phyloP scores from a whole-genome alignment of 768 basidiomycete genomes.

The Leccinum longicurvipes region DNA sequence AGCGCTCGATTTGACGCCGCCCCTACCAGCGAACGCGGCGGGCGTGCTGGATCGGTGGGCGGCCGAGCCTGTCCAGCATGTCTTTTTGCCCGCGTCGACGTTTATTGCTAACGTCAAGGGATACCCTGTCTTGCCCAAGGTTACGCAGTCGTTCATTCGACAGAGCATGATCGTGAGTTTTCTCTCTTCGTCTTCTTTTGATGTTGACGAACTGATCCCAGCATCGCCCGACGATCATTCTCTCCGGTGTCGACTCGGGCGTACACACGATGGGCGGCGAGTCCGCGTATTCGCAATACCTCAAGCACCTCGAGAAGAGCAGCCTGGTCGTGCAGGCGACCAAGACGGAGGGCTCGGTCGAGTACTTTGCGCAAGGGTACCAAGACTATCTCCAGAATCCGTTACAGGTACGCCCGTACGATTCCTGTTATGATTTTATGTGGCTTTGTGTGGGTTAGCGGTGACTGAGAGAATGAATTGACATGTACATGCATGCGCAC shows the following conservation, averaged over 20 bases:
- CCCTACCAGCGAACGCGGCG: slow-evolving; percentile 73
- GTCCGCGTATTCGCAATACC: slow-evolving; percentile 85
- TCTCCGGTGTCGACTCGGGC: slow-evolving; percentile 62
- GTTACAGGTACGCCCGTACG: slow-evolving; percentile 58
- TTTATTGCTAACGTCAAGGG: slow-evolving; percentile 97
- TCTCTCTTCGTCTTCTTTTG: slow-evolving; percentile 14
- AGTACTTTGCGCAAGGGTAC: slow-evolving; percentile 89
- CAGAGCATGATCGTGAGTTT: slow-evolving; percentile 78
- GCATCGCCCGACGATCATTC: slow-evolving; percentile 83
- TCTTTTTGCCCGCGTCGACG: slow-evolving; percentile 84
- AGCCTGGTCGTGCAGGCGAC: slow-evolving; percentile 64
- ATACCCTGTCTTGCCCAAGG: slow-evolving; percentile 94
- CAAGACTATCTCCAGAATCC: slow-evolving; percentile 96
- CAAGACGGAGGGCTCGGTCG: slow-evolving; percentile 69
- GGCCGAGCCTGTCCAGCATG: slow-evolving; percentile 86
- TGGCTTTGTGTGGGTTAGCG: not conserved
- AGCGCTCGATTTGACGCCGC: slow-evolving; percentile 92
- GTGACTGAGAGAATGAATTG: not conserved
- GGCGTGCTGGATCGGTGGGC: slow-evolving; percentile 84
- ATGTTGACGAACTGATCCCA: slow-evolving; percentile 34
- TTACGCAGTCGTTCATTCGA: slow-evolving; percentile 86
- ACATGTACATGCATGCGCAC: no score
- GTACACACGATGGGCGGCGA: slow-evolving; percentile 82
- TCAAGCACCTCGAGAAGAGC: slow-evolving; percentile 78
- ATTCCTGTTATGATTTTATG: not conserved